Conservation (phyloP, 306 rosid species). For the Gleditsia sinensis region DNA sequence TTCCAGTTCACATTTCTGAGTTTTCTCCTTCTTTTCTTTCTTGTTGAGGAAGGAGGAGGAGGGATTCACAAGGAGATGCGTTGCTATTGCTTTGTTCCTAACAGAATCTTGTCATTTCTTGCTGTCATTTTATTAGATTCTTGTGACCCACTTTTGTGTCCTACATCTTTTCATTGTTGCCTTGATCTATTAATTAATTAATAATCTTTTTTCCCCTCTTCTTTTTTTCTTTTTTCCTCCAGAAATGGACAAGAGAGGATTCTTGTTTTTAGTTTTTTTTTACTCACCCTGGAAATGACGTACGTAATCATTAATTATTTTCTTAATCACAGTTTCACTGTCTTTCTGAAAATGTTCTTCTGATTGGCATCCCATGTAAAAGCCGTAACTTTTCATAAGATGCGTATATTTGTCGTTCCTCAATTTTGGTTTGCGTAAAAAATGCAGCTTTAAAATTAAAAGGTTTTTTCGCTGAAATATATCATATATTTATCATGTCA, state of each 20-base stretch:
- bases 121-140: conserved; percentile 19
- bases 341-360: background rate
- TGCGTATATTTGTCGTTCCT: background rate
- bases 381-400: background rate
- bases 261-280: too few relatives aligned
- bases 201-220: background rate
- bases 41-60: background rate
- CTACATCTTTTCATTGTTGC: background rate
- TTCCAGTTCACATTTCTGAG: background rate
- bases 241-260: too few relatives aligned
- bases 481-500: too few relatives aligned
- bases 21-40: background rate
- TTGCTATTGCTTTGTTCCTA: conserved; percentile 17
- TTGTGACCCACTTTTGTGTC: background rate
- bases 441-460: too few relatives aligned
- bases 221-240: background rate
- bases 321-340: background rate
- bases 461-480: too few relatives aligned
- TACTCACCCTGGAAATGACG: too few relatives aligned
- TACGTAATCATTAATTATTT: background rate
- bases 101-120: background rate
- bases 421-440: background rate
- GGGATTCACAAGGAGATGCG: background rate
- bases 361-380: background rate
- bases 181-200: background rate